phyloP scores from a whole-genome alignment of 2,329 filamentous ascomycete species.

The Knoxdaviesia proteae region DNA sequence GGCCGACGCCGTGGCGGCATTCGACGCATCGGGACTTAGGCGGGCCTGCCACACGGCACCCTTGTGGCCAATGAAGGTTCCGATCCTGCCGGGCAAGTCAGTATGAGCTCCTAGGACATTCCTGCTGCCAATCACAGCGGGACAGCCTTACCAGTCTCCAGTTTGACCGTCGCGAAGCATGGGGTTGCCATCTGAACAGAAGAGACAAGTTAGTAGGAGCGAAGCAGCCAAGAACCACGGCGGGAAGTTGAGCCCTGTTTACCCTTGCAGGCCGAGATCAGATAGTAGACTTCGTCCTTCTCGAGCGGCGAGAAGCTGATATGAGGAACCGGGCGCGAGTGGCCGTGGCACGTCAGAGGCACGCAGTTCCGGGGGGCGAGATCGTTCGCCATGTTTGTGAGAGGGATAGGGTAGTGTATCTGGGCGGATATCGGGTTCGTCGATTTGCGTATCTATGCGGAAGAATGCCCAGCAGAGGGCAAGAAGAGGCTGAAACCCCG shows the following conservation, averaged over 20 bases:
- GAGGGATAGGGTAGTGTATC: not conserved
- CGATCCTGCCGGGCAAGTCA: constrained; percentile 49
- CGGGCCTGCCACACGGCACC: constrained; percentile 94
- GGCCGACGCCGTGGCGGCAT: constrained; percentile 82
- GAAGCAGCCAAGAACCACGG: constrained; percentile 3
- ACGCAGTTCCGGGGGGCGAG: constrained; percentile 38
- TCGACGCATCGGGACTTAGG: constrained; percentile 67
- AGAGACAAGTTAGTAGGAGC: not conserved
- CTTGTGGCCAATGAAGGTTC: constrained; percentile 95
- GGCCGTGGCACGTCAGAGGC: constrained; percentile 82
- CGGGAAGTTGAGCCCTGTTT: constrained; percentile 4
- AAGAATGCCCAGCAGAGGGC: too few species aligned
- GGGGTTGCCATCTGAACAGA: constrained; percentile 65
- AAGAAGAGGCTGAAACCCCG: too few species aligned
- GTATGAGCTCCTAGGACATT: not conserved
- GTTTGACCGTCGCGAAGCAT: constrained; percentile 95
- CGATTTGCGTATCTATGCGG: too few species aligned
- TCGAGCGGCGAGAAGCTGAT: constrained; percentile 72
- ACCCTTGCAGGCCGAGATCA: constrained; percentile 90
- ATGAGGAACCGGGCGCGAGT: constrained; percentile 81
- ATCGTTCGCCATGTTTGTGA: constrained; percentile 9
- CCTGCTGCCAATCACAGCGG: not conserved
- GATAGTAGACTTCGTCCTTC: constrained; percentile 68
- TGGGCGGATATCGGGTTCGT: too few species aligned
- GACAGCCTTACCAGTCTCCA: constrained; percentile 54